Percentiles rank a stretch among this genome's conserved stretches.
Evolutionary conservation across 2,329 filamentous ascomycete species (phyloP).

Genomic region (Sphaerulina populicola): DNA sequence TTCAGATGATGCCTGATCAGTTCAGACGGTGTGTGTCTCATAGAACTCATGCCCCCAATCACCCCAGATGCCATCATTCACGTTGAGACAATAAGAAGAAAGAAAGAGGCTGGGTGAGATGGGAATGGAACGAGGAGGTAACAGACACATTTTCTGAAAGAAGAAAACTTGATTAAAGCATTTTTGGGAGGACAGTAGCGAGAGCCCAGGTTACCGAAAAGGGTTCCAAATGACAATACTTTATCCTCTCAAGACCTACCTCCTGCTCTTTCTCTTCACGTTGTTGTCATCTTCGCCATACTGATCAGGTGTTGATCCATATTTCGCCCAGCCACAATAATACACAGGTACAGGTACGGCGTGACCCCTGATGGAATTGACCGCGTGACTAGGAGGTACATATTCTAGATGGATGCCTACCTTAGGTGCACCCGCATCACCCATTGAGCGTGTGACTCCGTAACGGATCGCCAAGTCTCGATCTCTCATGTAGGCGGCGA

Average conservation of each 20-base stretch:
- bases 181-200: neutral
- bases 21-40: slow-evolving; percentile 12
- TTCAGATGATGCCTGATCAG: slow-evolving; percentile 28
- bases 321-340: neutral
- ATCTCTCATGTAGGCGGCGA: neutral
- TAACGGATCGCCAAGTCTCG: neutral
- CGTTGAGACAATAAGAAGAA: neutral
- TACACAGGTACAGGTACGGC: neutral
- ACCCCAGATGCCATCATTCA: neutral
- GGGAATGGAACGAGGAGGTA: neutral
- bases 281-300: neutral
- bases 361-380: neutral
- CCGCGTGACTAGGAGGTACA: slow-evolving; percentile 4
- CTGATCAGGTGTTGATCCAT: neutral
- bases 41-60: neutral
- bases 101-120: neutral
- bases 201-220: neutral
- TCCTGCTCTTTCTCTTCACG: neutral
- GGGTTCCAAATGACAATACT: slow-evolving; percentile 2
- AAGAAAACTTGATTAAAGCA: slow-evolving; percentile 3
- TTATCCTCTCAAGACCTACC: neutral
- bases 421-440: neutral
- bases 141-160: neutral
- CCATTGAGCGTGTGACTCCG: neutral
- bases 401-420: neutral